Conservation (phyloP, 345 rosid genomes). For the Ceriops zippeliana region DNA sequence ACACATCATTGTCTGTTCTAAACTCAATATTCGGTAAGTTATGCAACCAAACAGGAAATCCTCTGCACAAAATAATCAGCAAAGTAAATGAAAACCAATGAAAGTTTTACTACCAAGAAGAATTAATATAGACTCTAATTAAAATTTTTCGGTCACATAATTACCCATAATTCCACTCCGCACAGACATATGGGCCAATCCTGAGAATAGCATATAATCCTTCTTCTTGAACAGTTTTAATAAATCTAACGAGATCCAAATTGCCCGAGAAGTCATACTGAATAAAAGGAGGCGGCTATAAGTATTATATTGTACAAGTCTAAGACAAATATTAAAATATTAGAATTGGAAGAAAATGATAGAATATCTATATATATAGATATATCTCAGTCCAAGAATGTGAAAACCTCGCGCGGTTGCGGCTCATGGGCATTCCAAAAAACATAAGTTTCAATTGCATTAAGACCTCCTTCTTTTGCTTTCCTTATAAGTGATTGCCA, state of each 20-base stretch:
- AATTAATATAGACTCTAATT: background rate
- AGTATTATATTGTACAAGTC: too few relatives aligned
- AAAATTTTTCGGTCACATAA: background rate
- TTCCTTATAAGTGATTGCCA: slow-evolving; percentile 20
- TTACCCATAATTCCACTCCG: slow-evolving; percentile 27
- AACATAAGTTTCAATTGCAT: slow-evolving; percentile 25
- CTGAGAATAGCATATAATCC: slow-evolving; percentile 19
- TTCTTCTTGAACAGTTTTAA: slow-evolving; percentile 11
- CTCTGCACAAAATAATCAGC: slow-evolving; percentile 7
- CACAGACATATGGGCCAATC: slow-evolving; percentile 25
- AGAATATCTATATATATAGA: background rate
- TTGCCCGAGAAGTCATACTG: slow-evolving; percentile 21
- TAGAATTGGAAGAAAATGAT: background rate
- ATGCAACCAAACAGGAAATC: slow-evolving; percentile 25
- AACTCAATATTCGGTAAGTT: slow-evolving; percentile 12
- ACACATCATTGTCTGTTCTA: slow-evolving; percentile 18
- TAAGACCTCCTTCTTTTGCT: slow-evolving; percentile 23
- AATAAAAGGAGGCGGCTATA: background rate
- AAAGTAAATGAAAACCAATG: background rate
- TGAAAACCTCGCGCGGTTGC: slow-evolving; percentile 9
- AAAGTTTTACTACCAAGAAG: background rate
- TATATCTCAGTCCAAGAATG: background rate
- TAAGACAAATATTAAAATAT: background rate
- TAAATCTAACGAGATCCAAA: slow-evolving; percentile 13
- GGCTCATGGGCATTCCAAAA: slow-evolving; percentile 29